Base-by-base conservation (phyloP, 225 moss, liverwort and hornwort genomes). In the Antitrichia curtipendula region DNA sequence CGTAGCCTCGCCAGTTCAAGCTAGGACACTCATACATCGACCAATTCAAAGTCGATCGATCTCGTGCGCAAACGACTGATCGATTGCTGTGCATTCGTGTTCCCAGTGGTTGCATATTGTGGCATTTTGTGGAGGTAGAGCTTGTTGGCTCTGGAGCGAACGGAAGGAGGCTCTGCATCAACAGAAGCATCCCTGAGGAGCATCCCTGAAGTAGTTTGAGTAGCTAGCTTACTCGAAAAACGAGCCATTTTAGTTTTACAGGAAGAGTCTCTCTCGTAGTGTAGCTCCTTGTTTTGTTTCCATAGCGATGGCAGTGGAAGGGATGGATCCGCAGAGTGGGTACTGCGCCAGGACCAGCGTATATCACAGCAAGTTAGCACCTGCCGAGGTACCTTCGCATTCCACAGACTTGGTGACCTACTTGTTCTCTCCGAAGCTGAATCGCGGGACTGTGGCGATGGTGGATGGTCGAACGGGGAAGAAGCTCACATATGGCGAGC, bases 391-490 rank as follows among this genome's bases (percentile, higher is more conserved):
- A 8, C 92, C 91, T 14, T 62, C 66, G 61, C 64, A 69, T 14
- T 61, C 69, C 38, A 78, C 49, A 38, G 91, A 92, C 77, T n/a
- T 94, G 70, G 75, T 87, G 54, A 91, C 87, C 22, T 72, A 87
- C 43, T 68, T 92, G 76, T 94, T 92, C 9, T 57, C 50, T 52
- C 43, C 83, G 75, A 65, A 89, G 81, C 83, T 78, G 9, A 65
- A 63, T 28, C 43, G 78, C 60, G 20, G 63, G 56, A 27, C 53
- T 27, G 87, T 81, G 82, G 94, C 94, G 43, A 16, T 94, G 54
- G 88, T 94, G 73, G 91, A 94, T 32, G 90, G 66, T 27, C 81
- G 80, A 11, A 88, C 75, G 15, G 94, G 93, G 52, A 75, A 18
- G 56, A n/a, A 74, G 80, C 40, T 91, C 36, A 93, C 92, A 34